Base-by-base conservation (phyloP, 2,329 filamentous ascomycete species). In the Fusarium caatingaense region DNA sequence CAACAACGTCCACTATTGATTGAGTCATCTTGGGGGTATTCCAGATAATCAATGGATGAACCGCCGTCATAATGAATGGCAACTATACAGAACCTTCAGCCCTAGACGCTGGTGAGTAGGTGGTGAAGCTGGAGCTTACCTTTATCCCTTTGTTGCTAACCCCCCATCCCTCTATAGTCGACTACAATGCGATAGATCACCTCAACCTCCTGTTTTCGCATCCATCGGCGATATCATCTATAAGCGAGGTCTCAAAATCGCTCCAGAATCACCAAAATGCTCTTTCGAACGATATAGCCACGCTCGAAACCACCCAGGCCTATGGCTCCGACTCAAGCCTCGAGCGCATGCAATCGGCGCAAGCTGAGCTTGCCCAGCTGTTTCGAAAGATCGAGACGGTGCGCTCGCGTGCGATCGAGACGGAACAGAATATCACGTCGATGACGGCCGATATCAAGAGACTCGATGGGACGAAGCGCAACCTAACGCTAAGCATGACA, bases 371-470 rank as follows among this genome's bases (percentile, higher is more conserved):
- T 68, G 92, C 92, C 20, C 91, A 92, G 73, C 89, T 99, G 41
- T 98, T 99, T 85, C 89, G 90, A 76, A 97, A 97, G 83, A 98
- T 99, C 79, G 95, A 98, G 80, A 92, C 91, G 71, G 95, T 99
- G 58, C 92, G 94, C 58, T 91, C 91, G 74, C 90, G 95, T 55
- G 96, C 96, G 40, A 88, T 97, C 74, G 90, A 94, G 84, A 98
- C 96, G 21, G 96, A 99, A 81, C 91, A 94, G 79, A 92, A 94
- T 72, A 99, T 99, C 78, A 98, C 95, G 48, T 94, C 94, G 72
- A 99, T 99, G 96, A 99, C 96, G 66, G 94, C 96, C 62, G 96
- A 99, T 77, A 99, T 99, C 80, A 99, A 99, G 84, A 91, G 95
- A 72, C 87, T 99, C 70, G 96, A 99, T 81, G 93, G 92, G 80